Evolutionary conservation across 306 rosid genomes (phyloP), one percentile per base, ranked within the genome.

Genomic region (Fragaria ananassa): DNA sequence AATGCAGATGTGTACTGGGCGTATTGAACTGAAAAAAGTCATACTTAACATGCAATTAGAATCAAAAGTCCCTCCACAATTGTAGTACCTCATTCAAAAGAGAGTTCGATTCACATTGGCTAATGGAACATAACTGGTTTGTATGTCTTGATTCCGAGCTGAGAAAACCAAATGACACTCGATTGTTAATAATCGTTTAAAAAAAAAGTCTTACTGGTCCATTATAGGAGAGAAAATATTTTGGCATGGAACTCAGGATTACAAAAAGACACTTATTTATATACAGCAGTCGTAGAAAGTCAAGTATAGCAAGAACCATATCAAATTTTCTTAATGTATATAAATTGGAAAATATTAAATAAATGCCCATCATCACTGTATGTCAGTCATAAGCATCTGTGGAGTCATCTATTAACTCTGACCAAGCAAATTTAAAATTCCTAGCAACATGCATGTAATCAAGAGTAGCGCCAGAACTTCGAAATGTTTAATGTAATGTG

Each of bases 61-160:
- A 71, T 31, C 45, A 49, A 27, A 78, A 47, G 68, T 42, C 46
- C 57, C 31, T 71, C 64, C 57, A 29, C 39, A 34, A 81, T 57
- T 66, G 53, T 63, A 76, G 67, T 87, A 94, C 98, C 98, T 94
- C 98, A 72, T 90, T 94, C 84, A 94, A 86, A 81, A 95, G 94
- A 84, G 98, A 95, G 82, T 89, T 86, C 50, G 98, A 84, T 78
- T 92, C 92, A 78, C 98, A 95, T 21, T 83, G 90, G 88, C 97
- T 95, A 83, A 95, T 95, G 84, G 98, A 92, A 88, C 98, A 95
- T 81, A 95, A 80, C 89, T 89, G 90, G 83, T 95, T 90, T 63
- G 98, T 92, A 67, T 92, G 91, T 47, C 79, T 84, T 70, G 98
- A 92, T 84, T 85, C 86, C 69, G 82, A 88, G 88, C 98, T 95